These are phyloP conservation scores for Cladophialophora yegresii DNA, from an alignment of 2,329 filamentous ascomycete species.

Conservation along the genomic window DNA sequence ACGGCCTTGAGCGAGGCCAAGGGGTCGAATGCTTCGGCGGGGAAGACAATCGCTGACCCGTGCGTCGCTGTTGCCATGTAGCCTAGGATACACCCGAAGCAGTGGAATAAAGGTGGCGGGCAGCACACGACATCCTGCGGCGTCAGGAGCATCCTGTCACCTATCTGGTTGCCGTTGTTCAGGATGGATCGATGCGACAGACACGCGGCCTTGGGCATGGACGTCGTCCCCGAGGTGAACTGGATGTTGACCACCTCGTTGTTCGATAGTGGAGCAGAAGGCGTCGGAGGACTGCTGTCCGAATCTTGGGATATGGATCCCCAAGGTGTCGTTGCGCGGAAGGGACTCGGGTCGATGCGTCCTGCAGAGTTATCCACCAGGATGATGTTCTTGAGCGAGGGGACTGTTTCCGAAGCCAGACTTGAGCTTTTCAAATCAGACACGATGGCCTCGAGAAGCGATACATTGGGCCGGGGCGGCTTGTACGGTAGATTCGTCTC, in stretches of 20 bases:
- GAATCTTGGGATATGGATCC: slow-evolving; percentile 49
- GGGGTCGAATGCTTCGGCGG: slow-evolving; percentile 83
- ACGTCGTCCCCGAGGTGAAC: slow-evolving; percentile 95
- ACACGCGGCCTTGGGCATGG: slow-evolving; percentile 86
- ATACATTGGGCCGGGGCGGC: slow-evolving; percentile 60
- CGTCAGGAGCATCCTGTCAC: slow-evolving; percentile 77
- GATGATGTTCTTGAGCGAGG: slow-evolving; percentile 70
- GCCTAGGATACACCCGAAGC: slow-evolving; percentile 89
- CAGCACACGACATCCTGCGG: slow-evolving; percentile 69
- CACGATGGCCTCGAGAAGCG: slow-evolving; percentile 58
- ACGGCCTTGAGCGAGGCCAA: slow-evolving; percentile 66
- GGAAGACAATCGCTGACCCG: slow-evolving; percentile 78
- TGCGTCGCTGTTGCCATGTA: slow-evolving; percentile 93
- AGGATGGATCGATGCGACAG: slow-evolving; percentile 82
- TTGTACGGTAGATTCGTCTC: slow-evolving; percentile 79
- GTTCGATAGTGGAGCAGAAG: slow-evolving; percentile 43
- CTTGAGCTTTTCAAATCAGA: slow-evolving; percentile 49
- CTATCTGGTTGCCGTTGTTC: slow-evolving; percentile 88
- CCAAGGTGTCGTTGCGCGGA: slow-evolving; percentile 52
- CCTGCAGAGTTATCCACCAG: slow-evolving; percentile 74
- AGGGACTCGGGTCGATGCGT: slow-evolving; percentile 50
- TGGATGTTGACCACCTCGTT: slow-evolving; percentile 89
- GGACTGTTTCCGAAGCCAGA: slow-evolving; percentile 61
- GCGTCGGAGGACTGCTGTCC: slow-evolving; percentile 48
- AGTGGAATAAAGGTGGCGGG: slow-evolving; percentile 63